Percentiles rank a stretch among this genome's conserved stretches.
Conservation (phyloP, 768 basidiomycete genomes). For the Collybia sordida region DNA sequence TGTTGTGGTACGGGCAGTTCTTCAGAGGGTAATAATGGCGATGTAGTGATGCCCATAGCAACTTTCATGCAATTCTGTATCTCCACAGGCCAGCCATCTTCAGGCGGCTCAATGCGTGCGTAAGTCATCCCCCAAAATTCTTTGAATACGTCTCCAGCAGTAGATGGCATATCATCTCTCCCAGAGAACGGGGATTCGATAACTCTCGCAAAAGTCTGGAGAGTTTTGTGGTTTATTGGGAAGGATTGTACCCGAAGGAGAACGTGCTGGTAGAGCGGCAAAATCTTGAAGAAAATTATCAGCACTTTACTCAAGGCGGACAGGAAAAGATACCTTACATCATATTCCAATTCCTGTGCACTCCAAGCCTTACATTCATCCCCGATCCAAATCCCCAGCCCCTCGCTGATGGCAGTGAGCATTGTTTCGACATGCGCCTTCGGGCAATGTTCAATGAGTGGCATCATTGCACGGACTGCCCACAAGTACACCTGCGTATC, state of each 20-base stretch:
- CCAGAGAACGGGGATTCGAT: slow-evolving; percentile 60
- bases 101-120: slow-evolving; percentile 36
- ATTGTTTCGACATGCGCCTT: slow-evolving; percentile 41
- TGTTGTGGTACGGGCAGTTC: neutral
- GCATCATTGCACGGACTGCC: slow-evolving; percentile 57
- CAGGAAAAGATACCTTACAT: slow-evolving; percentile 40
- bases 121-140: slow-evolving; percentile 63
- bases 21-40: too few relatives aligned
- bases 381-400: slow-evolving; percentile 59
- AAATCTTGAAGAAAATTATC: slow-evolving; percentile 40
- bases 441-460: slow-evolving; percentile 57
- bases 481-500: slow-evolving; percentile 57
- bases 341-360: slow-evolving; percentile 54
- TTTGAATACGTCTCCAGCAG: slow-evolving; percentile 50
- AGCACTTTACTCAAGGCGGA: neutral
- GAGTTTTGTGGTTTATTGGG: slow-evolving; percentile 33
- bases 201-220: slow-evolving; percentile 48
- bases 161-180: slow-evolving; percentile 42
- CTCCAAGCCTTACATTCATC: slow-evolving; percentile 55
- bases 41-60: neutral
- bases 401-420: slow-evolving; percentile 51
- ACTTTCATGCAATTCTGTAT: slow-evolving; percentile 30
- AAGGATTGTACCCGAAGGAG: slow-evolving; percentile 52
- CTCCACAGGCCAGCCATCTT: slow-evolving; percentile 53
- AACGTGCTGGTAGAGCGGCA: slow-evolving; percentile 63